phyloP scores from a whole-genome alignment of 2,329 filamentous ascomycete genomes.

The Aspergillus luchuensis region DNA sequence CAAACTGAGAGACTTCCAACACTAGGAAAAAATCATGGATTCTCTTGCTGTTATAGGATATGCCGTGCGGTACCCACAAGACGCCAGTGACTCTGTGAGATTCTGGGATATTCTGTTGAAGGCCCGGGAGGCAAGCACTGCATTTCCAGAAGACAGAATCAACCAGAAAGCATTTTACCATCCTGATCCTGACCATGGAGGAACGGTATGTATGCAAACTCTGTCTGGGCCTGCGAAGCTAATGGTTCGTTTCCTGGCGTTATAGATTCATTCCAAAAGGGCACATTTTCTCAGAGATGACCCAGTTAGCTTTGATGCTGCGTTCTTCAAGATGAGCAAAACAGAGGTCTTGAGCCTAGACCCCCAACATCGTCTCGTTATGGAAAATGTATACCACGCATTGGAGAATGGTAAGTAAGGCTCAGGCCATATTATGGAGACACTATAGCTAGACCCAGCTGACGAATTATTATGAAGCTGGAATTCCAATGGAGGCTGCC shows the following conservation, averaged over 20 bases:
- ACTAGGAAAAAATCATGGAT: too few relatives aligned
- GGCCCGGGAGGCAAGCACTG: conserved; percentile 1
- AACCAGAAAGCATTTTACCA: conserved; percentile 9
- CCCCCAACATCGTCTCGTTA: conserved; percentile 36
- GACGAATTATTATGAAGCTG: conserved; percentile 15
- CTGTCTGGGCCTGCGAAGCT: too few relatives aligned
- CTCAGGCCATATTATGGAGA: too few relatives aligned
- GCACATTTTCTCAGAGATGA: conserved; percentile 36
- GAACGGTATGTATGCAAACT: conserved; percentile 4
- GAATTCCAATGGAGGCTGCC: conserved; percentile 26
- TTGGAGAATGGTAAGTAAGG: conserved; percentile 30
- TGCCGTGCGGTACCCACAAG: conserved; percentile 6
- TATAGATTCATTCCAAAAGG: conserved; percentile 20
- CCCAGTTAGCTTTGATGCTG: conserved; percentile 30
- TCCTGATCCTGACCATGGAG: conserved; percentile 13
- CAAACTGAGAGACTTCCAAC: too few relatives aligned
- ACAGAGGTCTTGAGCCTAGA: conserved; percentile 33
- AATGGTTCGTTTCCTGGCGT: background rate
- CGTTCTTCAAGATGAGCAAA: conserved; percentile 36
- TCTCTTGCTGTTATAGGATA: conserved; percentile 7
- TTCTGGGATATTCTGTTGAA: conserved; percentile 13
- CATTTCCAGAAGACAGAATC: conserved; percentile 10
- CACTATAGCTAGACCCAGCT: too few relatives aligned
- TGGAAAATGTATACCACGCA: conserved; percentile 39
- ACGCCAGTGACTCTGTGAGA: background rate